phyloP scores from a whole-genome alignment of 1,139 yeast genomes.

The Zhuliangozyma blackwelliae region DNA sequence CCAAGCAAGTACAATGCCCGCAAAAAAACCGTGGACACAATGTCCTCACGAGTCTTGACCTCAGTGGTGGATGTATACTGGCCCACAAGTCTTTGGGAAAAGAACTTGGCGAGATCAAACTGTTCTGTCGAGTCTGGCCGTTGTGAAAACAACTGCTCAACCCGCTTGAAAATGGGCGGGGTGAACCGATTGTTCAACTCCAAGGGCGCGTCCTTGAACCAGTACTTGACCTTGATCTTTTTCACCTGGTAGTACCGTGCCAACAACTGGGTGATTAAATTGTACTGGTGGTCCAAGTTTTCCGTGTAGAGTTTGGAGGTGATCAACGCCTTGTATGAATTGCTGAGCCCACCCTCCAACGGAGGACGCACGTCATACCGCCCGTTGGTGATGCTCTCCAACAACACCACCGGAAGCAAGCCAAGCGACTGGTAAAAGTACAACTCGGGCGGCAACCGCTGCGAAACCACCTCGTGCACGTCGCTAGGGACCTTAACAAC shows the following conservation, averaged over 20 bases:
- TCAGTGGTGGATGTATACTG: slow-evolving; percentile 12
- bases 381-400: slow-evolving; percentile 69
- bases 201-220: slow-evolving; percentile 51
- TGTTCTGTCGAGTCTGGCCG: slow-evolving; percentile 17
- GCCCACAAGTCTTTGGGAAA: slow-evolving; percentile 21
- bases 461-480: slow-evolving; percentile 78
- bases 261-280: slow-evolving; percentile 66
- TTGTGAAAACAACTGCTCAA: slow-evolving; percentile 32
- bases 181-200: slow-evolving; percentile 51
- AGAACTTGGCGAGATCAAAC: slow-evolving; percentile 34
- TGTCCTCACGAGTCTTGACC: slow-evolving; percentile 44
- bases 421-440: slow-evolving; percentile 82
- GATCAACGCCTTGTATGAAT: slow-evolving; percentile 56
- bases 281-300: slow-evolving; percentile 56
- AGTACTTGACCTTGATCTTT: slow-evolving; percentile 53
- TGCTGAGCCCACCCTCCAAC: slow-evolving; percentile 58
- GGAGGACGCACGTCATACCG: slow-evolving; percentile 63
- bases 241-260: slow-evolving; percentile 85
- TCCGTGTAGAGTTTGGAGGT: slow-evolving; percentile 42
- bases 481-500: slow-evolving; percentile 61
- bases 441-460: slow-evolving; percentile 82
- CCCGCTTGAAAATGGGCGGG: slow-evolving; percentile 32
- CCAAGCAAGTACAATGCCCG: slow-evolving; percentile 57
- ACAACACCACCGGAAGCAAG: slow-evolving; percentile 57
- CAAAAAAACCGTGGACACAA: slow-evolving; percentile 56